A percentile compares a stretch with the other conserved stretches of the same genome.
Evolutionary conservation across 1,139 yeast species (phyloP).

Genomic region (Magnusiomyces paraingens): DNA sequence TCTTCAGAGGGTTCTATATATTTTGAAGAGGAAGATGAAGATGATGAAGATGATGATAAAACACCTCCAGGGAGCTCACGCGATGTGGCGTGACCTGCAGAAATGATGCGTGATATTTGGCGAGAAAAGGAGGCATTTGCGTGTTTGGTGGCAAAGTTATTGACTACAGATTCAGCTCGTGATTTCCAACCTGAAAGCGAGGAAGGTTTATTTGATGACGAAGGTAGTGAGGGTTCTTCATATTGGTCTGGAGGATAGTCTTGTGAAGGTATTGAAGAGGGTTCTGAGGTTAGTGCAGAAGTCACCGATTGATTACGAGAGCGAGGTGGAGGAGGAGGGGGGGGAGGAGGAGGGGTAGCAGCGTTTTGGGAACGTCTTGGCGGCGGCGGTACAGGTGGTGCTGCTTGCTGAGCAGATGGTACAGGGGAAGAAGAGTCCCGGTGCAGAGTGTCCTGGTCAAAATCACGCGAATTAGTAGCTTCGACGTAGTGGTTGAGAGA

Average conservation of each 20-base stretch:
- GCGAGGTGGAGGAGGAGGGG: neutral
- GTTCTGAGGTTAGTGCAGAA: too few species aligned
- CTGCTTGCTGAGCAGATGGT: neutral
- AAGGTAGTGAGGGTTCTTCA: neutral
- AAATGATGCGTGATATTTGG: conserved; percentile 13
- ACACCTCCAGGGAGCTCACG: conserved; percentile 8
- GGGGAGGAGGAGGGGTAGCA: neutral
- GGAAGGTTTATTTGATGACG: neutral
- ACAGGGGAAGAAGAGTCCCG: too few species aligned
- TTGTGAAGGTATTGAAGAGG: too few species aligned
- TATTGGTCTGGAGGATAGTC: too few species aligned
- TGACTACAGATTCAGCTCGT: conserved; percentile 3
- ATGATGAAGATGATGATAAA: neutral
- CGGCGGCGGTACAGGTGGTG: neutral
- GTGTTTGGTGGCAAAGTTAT: conserved; percentile 14
- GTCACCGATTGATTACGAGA: too few species aligned
- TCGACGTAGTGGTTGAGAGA: neutral
- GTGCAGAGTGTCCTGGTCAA: neutral
- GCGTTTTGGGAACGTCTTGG: neutral
- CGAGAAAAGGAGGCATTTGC: conserved; percentile 15
- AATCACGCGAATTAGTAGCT: neutral
- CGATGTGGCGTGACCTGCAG: conserved; percentile 14
- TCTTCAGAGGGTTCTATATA: conserved; percentile 24
- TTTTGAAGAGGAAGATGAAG: neutral
- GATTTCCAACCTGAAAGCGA: neutral